phyloP scores from a whole-genome alignment of 306 rosid species.

The Glycine soja region DNA sequence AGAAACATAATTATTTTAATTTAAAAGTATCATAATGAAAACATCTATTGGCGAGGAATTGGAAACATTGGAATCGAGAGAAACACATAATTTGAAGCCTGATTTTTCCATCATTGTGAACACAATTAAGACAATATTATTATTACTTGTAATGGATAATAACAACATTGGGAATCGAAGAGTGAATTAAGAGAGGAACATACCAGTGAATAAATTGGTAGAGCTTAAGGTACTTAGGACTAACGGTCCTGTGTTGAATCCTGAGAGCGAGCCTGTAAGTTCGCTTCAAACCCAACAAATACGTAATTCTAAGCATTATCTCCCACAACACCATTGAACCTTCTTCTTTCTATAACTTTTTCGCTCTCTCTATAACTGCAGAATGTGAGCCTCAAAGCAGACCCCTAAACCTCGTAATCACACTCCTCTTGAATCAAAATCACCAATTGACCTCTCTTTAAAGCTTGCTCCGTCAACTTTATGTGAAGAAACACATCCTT shows the following conservation, averaged over 20 bases:
- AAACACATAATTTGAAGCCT: background rate
- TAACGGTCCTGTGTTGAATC: constrained; percentile 76
- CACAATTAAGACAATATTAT: too few relatives aligned
- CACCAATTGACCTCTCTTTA: too few relatives aligned
- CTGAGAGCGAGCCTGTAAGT: constrained; percentile 75
- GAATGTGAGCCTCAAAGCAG: too few relatives aligned
- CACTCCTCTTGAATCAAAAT: too few relatives aligned
- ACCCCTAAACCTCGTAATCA: too few relatives aligned
- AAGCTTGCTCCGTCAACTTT: too few relatives aligned
- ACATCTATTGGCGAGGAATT: background rate
- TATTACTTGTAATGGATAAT: too few relatives aligned
- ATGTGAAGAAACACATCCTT: too few relatives aligned
- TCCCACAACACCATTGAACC: constrained; percentile 98
- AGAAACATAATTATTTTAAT: background rate
- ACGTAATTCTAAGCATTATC: constrained; percentile 88
- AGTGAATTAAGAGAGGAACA: background rate
- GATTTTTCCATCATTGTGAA: background rate
- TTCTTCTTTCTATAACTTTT: too few relatives aligned
- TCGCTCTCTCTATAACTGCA: too few relatives aligned
- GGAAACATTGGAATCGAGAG: background rate
- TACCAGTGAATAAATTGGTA: constrained; percentile 81
- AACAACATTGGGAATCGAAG: too few relatives aligned
- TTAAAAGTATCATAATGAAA: background rate
- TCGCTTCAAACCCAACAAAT: constrained; percentile 87
- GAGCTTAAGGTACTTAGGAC: constrained; percentile 66